These are phyloP conservation scores for Ophiostoma novo-ulmi DNA, from an alignment of 2,329 filamentous ascomycete species.

Conservation along the genomic window DNA sequence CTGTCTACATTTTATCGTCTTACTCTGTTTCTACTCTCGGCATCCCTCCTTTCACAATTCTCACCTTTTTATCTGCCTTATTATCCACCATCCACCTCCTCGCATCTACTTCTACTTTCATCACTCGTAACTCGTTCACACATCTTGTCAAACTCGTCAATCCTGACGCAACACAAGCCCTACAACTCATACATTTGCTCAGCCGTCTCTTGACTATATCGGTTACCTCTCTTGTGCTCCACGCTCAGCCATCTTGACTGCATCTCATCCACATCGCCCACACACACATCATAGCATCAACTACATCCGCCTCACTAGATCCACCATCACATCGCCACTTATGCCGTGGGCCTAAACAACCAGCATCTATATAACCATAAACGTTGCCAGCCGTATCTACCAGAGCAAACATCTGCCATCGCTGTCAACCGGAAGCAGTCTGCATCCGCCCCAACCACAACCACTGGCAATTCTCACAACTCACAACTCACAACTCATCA, in stretches of 20 bases:
- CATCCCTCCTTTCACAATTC: neutral
- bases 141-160: neutral
- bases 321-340: conserved; percentile 4
- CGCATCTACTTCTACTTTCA: neutral
- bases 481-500: neutral
- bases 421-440: neutral
- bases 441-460: neutral
- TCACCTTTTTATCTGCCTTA: neutral
- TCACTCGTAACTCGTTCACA: neutral
- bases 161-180: neutral
- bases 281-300: neutral
- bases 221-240: neutral
- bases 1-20: neutral
- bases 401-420: neutral
- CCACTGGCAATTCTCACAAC: neutral
- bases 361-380: neutral
- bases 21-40: neutral
- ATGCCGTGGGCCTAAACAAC: conserved; percentile 3
- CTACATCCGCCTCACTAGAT: neutral
- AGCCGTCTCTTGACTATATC: neutral
- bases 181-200: neutral
- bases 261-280: neutral
- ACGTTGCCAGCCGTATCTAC: neutral
- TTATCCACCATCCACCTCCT: neutral
- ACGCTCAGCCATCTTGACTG: neutral